These are phyloP conservation scores for Amylostereum chailletii DNA, from an alignment of 1,284 basidiomycete genomes.

Conservation along the genomic window DNA sequence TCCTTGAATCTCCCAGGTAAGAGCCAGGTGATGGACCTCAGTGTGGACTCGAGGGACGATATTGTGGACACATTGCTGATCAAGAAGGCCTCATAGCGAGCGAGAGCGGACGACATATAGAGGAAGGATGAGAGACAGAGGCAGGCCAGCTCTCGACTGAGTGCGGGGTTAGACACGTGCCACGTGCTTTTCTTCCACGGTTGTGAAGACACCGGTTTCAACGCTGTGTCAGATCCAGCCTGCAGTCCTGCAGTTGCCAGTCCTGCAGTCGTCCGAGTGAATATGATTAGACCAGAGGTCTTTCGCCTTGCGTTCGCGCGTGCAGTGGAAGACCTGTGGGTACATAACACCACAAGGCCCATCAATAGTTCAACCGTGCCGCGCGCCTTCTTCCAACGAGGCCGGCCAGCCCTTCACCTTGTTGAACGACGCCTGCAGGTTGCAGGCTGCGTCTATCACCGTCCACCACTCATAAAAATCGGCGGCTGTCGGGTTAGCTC, in stretches of 20 bases:
- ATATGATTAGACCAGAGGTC: no score
- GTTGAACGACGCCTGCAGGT: not conserved
- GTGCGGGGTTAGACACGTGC: conserved; percentile 4
- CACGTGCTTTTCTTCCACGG: conserved; percentile 6
- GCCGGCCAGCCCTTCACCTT: no score
- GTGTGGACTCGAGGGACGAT: conserved; percentile 78
- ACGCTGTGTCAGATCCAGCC: not conserved
- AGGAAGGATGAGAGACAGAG: conserved; percentile 5
- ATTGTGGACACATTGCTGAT: conserved; percentile 80
- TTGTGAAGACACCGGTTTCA: not conserved
- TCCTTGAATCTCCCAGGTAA: conserved; percentile 94
- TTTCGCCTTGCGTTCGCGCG: no score
- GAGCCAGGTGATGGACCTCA: conserved; percentile 90
- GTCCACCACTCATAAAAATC: not conserved
- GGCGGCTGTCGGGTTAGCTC: no score
- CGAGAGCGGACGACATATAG: conserved; percentile 37
- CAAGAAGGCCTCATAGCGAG: conserved; percentile 75
- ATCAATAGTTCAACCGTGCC: no score
- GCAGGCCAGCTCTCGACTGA: conserved; percentile 9
- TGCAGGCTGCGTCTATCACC: conserved; percentile 13
- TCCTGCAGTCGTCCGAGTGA: no score
- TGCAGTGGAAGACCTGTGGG: no score
- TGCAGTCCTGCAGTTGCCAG: no score
- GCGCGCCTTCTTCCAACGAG: no score
- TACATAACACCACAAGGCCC: no score